phyloP scores from a whole-genome alignment of 257 asterid species.

The Datura wrightii region DNA sequence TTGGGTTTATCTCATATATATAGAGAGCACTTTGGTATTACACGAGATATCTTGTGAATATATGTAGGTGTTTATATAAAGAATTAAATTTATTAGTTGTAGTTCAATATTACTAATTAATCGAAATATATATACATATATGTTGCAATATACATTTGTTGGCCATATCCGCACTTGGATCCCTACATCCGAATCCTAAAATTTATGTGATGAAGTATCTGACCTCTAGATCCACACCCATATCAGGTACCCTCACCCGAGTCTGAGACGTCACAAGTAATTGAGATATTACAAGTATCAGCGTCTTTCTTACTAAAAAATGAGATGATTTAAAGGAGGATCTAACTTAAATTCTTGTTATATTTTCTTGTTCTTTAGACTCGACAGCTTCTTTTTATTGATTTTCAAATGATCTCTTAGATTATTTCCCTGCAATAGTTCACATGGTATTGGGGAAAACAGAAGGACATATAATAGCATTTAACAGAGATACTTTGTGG shows the following conservation, averaged over 20 bases:
- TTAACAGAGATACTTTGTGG: background rate
- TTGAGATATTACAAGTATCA: conserved; percentile 8
- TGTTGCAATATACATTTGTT: background rate
- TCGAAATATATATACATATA: background rate
- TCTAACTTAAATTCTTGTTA: background rate
- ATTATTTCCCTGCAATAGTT: background rate
- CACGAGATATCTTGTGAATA: background rate
- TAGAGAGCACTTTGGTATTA: background rate
- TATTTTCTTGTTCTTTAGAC: conserved; percentile 13
- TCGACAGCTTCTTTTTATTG: conserved; percentile 8
- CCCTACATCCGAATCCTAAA: background rate
- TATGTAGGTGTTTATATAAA: background rate
- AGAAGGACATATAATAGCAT: background rate
- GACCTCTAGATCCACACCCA: background rate
- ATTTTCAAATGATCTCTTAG: background rate
- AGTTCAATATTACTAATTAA: background rate
- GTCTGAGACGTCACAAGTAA: background rate
- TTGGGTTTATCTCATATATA: background rate
- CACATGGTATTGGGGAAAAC: background rate
- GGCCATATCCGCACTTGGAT: background rate
- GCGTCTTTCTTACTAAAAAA: background rate
- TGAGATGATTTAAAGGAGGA: conserved; percentile 23
- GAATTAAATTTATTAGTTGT: background rate
- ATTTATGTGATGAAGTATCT: background rate
- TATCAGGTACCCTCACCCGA: background rate